Conservation (phyloP, 768 basidiomycete species). For the Termitomyces sp. region DNA sequence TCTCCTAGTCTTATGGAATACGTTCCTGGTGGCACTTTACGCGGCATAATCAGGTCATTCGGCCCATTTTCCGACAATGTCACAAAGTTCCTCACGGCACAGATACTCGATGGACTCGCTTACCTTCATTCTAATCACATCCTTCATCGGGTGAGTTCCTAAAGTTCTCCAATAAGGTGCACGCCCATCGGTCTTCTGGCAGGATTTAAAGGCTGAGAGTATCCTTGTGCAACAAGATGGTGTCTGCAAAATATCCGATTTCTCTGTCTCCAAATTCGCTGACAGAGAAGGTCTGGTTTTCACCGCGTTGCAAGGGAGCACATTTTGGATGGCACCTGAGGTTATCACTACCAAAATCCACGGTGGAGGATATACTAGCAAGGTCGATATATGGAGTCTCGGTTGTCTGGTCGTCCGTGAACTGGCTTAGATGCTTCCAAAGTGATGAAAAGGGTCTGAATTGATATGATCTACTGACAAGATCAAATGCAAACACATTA, state of each 20-base stretch:
- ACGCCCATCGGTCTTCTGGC: background rate
- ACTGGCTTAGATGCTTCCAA: conserved; percentile 79
- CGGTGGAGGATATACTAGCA: conserved; percentile 74
- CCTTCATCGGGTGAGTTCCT: conserved; percentile 69
- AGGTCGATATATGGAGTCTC: conserved; percentile 97
- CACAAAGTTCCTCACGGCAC: conserved; percentile 83
- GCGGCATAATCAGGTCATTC: conserved; percentile 78
- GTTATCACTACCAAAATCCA: conserved; percentile 80
- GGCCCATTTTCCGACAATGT: conserved; percentile 89
- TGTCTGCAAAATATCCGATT: conserved; percentile 94
- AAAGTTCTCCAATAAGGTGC: background rate
- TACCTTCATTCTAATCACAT: conserved; percentile 91
- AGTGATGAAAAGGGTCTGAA: conserved; percentile 94
- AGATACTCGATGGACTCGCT: conserved; percentile 86
- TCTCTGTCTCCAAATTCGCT: conserved; percentile 91
- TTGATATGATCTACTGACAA: no score
- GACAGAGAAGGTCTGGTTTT: conserved; percentile 75
- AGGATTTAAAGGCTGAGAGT: conserved; percentile 97
- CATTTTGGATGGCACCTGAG: conserved; percentile 99
- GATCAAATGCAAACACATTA: no score
- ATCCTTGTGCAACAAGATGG: conserved; percentile 91
- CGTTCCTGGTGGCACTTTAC: conserved; percentile 93
- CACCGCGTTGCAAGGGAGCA: conserved; percentile 95
- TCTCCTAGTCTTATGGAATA: conserved; percentile 87
- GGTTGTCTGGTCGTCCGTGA: conserved; percentile 96